Evolutionary conservation across 2,329 filamentous ascomycete species (phyloP), one percentile per base, ranked within the genome.

Genomic region (Trichoderma gracile): DNA sequence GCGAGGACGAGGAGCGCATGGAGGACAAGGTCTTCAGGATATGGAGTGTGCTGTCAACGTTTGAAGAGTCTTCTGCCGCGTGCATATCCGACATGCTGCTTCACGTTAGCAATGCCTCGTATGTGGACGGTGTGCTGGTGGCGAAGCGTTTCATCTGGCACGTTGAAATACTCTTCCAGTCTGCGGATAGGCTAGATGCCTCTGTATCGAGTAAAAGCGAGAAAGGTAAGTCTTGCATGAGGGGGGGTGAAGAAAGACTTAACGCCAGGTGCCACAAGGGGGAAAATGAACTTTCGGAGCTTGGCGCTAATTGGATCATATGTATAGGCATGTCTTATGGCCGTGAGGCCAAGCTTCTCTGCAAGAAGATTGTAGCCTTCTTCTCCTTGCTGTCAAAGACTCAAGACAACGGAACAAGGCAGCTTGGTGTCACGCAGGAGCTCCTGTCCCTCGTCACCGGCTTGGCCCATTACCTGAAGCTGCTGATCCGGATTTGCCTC

Each of bases 51-150:
- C 82, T 99, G 12, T 98, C 95, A 9, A 92, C 92, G 1, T 99
- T 98, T 72, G 95, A 99, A 77, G 95, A 99, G 76, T 97, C 94
- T 5, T 97, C 94, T 3, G 95, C 95, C 5, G 95, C 94, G 14
- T 98, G 95, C 79, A 99, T 99, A 69, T 98, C 95, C 14, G 95
- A 99, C 75, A 99, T 99, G 95, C 87, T 99, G 54, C 82, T 99
- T 64, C 94, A 99, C 76, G 95, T 99, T 67, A 98, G 94, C 82
- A 99, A 99, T 75, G 95, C 94, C 42, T 92, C 92, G 23, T 98
- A 98, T 75, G 86, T 97, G 65, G 94, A 98, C 73, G 95, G 95
- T 21, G 93, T 99, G 45, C 84, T 97, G 73, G 91, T 97, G 25
- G 95, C 95, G 25, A 96, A 95, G 78, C 92, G 91, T 74, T 99